A percentile compares a stretch with the other conserved stretches of the same genome.
These are phyloP conservation scores for Camelina sativa DNA, from an alignment of 345 rosid genomes.

Conservation along the genomic window DNA sequence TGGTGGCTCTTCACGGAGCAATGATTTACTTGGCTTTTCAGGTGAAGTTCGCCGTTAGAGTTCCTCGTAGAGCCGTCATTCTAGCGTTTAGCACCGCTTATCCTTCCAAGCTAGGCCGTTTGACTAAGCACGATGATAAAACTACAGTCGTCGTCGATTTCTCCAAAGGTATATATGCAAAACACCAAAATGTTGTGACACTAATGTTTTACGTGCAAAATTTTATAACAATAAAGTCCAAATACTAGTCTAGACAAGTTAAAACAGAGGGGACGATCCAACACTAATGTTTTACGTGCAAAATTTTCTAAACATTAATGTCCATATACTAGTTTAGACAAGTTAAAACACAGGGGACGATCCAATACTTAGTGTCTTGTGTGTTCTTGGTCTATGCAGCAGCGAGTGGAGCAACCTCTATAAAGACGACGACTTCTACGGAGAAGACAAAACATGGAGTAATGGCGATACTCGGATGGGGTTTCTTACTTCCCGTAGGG, in stretches of 20 bases:
- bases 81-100: conserved; percentile 67
- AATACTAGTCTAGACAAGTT: neutral
- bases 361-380: neutral
- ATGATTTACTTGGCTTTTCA: conserved; percentile 82
- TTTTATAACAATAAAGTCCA: neutral
- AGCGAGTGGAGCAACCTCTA: conserved; percentile 52
- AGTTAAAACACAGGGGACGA: too few species aligned
- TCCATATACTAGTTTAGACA: too few species aligned
- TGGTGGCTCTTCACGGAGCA: conserved; percentile 73
- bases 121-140: conserved; percentile 71
- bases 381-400: conserved; percentile 39
- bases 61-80: conserved; percentile 63
- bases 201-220: neutral
- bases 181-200: neutral
- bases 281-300: too few species aligned
- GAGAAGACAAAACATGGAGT: conserved; percentile 76
- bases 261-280: neutral
- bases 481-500: conserved; percentile 73
- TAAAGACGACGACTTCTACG: conserved; percentile 39
- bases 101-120: conserved; percentile 55
- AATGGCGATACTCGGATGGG: conserved; percentile 78
- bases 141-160: conserved; percentile 73
- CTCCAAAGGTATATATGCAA: conserved; percentile 51
- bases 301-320: too few species aligned
- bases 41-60: conserved; percentile 57